Conservation (phyloP, 1,284 basidiomycete genomes). For the Papiliotrema laurentii region DNA sequence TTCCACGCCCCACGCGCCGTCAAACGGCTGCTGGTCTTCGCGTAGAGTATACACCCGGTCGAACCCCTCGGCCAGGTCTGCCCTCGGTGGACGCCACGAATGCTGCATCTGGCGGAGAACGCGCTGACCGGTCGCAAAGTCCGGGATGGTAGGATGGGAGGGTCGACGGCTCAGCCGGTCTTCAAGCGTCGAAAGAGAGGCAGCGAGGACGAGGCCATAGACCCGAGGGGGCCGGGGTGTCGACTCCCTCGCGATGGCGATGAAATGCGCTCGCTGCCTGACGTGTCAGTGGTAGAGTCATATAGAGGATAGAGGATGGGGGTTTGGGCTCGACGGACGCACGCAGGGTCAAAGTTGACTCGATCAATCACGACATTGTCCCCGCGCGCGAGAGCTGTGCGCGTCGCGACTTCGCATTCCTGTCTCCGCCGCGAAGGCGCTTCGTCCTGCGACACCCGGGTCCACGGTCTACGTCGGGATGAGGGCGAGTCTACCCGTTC, state of each 20-base stretch:
- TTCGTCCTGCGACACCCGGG: slow-evolving; percentile 46
- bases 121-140: slow-evolving; percentile 29
- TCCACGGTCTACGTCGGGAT: slow-evolving; percentile 21
- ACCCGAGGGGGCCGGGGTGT: slow-evolving; percentile 15
- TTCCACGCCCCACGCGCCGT: slow-evolving; percentile 19
- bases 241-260: slow-evolving; percentile 24
- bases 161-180: slow-evolving; percentile 24
- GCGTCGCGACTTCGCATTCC: slow-evolving; percentile 38
- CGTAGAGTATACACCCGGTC: slow-evolving; percentile 23
- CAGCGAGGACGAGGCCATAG: slow-evolving; percentile 20
- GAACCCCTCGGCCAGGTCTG: slow-evolving; percentile 31
- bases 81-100: slow-evolving; percentile 24
- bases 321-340: slow-evolving; percentile 11
- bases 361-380: slow-evolving; percentile 45
- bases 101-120: slow-evolving; percentile 37
- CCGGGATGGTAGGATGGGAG: slow-evolving; percentile 42
- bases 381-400: slow-evolving; percentile 25
- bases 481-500: background rate
- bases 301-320: background rate
- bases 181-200: slow-evolving; percentile 24
- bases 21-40: slow-evolving; percentile 23
- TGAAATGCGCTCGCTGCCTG: slow-evolving; percentile 46
- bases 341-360: slow-evolving; percentile 42
- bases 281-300: background rate
- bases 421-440: slow-evolving; percentile 31